Percentiles rank a stretch among this genome's conserved stretches.
These are phyloP conservation scores for Sclerotinia subarctica DNA, from an alignment of 2,329 filamentous ascomycete species.

Conservation along the genomic window DNA sequence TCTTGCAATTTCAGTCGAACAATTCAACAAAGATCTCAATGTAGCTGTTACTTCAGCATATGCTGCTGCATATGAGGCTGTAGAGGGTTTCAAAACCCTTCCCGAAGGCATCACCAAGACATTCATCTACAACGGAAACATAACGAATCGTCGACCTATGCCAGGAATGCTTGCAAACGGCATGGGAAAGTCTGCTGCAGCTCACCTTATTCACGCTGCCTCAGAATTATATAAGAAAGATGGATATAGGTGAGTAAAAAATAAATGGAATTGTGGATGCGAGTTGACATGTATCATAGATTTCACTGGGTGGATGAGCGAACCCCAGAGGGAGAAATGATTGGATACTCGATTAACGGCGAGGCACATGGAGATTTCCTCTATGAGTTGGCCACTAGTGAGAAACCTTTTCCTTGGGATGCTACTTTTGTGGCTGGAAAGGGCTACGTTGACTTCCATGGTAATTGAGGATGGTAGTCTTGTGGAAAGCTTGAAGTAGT, in stretches of 20 bases:
- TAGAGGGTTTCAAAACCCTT: constrained; percentile 35
- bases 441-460: constrained; percentile 29
- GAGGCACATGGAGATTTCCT: constrained; percentile 44
- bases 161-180: constrained; percentile 40
- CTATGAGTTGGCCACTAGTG: constrained; percentile 40
- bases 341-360: constrained; percentile 38
- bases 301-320: constrained; percentile 54
- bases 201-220: constrained; percentile 39
- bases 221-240: constrained; percentile 39
- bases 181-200: constrained; percentile 42
- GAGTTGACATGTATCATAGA: constrained; percentile 27
- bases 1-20: constrained; percentile 35
- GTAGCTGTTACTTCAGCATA: constrained; percentile 43
- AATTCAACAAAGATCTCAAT: constrained; percentile 38
- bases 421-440: constrained; percentile 45
- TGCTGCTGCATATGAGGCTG: constrained; percentile 42
- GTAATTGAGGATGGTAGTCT: not conserved
- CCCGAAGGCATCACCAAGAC: constrained; percentile 38
- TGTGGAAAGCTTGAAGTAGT: too few relatives aligned
- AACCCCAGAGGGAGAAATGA: constrained; percentile 41
- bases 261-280: not conserved
- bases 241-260: constrained; percentile 38
- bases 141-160: constrained; percentile 38
- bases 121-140: constrained; percentile 48
- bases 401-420: constrained; percentile 45